Conservation (phyloP, 192 early-diverging fungal genomes). For the Coemansia sp. region DNA sequence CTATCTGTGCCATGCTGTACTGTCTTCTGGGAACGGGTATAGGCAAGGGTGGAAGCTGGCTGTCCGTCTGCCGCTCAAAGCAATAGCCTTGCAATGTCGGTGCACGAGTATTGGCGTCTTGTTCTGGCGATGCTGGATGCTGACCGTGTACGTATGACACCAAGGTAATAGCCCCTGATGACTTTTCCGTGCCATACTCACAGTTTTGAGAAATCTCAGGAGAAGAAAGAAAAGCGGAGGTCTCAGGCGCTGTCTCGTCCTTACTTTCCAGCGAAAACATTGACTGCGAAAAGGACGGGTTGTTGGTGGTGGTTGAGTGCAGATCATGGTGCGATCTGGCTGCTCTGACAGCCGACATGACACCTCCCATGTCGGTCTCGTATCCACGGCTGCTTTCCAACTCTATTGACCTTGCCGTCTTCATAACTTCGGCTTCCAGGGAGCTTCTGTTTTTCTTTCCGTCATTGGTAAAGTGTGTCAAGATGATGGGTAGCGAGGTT, state of each 20-base stretch:
- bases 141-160: conserved; percentile 11
- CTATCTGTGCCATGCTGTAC: conserved; percentile 43
- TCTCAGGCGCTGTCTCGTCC: conserved; percentile 36
- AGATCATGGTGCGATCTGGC: conserved; percentile 44
- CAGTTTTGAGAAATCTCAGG: conserved; percentile 15
- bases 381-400: neutral
- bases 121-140: neutral
- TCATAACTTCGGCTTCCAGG: conserved; percentile 2
- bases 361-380: neutral
- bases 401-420: neutral
- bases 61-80: neutral
- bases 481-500: conserved; percentile 33
- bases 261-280: conserved; percentile 36
- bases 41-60: neutral
- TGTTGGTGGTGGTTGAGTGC: conserved; percentile 13
- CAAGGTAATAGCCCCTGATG: conserved; percentile 17
- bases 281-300: conserved; percentile 26
- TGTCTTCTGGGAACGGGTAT: conserved; percentile 24
- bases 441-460: neutral
- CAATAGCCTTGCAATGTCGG: neutral
- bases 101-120: neutral
- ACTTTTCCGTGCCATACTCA: conserved; percentile 20
- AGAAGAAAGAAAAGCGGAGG: conserved; percentile 31
- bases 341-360: conserved; percentile 8
- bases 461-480: neutral